A percentile compares a stretch with the other conserved stretches of the same genome.
phyloP scores from a whole-genome alignment of 495 filamentous ascomycete species.

The Aspergillus bridgeri region DNA sequence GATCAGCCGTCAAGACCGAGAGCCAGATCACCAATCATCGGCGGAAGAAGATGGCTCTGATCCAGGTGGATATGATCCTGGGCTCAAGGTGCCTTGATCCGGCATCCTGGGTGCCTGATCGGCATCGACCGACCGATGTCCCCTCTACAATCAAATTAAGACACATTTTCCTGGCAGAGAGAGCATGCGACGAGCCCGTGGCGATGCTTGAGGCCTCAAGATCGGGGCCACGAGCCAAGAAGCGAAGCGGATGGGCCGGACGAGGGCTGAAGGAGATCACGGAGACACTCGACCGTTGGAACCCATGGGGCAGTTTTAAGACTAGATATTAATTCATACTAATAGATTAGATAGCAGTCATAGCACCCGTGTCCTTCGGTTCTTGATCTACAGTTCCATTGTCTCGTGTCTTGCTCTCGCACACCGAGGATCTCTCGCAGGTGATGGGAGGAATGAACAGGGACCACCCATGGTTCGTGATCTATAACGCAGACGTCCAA shows the following conservation, averaged over 20 bases:
- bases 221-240: background rate
- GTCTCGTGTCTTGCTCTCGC: no score
- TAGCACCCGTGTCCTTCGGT: no score
- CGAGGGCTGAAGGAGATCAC: background rate
- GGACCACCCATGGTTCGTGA: constrained; percentile 1
- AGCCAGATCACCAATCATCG: background rate
- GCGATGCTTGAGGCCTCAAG: background rate
- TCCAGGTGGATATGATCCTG: background rate
- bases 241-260: background rate
- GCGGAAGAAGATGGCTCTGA: background rate
- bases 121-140: background rate
- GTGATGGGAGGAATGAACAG: no score
- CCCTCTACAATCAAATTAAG: background rate
- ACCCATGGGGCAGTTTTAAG: no score
- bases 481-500: background rate
- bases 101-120: background rate
- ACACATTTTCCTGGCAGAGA: no score
- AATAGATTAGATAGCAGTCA: no score
- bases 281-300: no score
- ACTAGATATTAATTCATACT: no score
- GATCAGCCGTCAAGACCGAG: background rate
- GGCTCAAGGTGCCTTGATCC: background rate
- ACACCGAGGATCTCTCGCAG: no score
- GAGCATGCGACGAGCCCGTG: background rate
- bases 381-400: no score